Base-by-base conservation (phyloP, 2,329 filamentous ascomycete genomes). In the Sporothrix protearum region DNA sequence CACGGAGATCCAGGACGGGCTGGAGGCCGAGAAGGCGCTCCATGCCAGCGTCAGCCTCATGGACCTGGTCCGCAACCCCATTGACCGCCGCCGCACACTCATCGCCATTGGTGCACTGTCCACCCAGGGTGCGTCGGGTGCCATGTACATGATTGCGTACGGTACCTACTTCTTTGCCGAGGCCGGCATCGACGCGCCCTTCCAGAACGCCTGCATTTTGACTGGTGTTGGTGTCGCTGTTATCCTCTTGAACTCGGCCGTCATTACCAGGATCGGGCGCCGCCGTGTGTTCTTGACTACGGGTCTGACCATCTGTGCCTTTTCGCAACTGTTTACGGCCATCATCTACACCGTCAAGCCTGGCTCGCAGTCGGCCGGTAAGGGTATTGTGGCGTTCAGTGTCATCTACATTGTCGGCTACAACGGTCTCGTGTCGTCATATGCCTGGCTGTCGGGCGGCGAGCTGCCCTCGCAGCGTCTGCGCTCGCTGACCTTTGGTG, bases 151-250 rank as follows among this genome's bases (percentile, higher is more conserved):
- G 74, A 87, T 88, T 51, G 85, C 84, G 0, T 86, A 85, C 74
- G 82, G 82, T 30, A 88, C 86, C 1, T 89, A 88, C 77, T 88
- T 88, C 80, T 87, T 89, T 76, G 82, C 85, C 75, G 88, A 88
- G 84, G 85, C 86, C 47, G 81, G 84, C 61, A 84, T 88, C 4
- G 81, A 83, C 45, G 81, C 85, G 66, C 82, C 86, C 9, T 88
- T 88, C 76, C 83, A 85, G 75, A 88, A 88, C 78, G 80, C 83
- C 16, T 87, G 86, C 76, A 86, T 88, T 61, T 81, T 88, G 16
- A 83, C 80, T 39, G 83, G 82, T 7, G 82, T 87, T 64, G 86
- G 86, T 19, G 85, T 87, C 22, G 76, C 85, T n/a, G 85, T 85
- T 12, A 85, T 88, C 72, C 75, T 87, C 8, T 77, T 85, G 75